Base-by-base conservation (phyloP, 2,329 filamentous ascomycete species). In the Monilinia polystroma region DNA sequence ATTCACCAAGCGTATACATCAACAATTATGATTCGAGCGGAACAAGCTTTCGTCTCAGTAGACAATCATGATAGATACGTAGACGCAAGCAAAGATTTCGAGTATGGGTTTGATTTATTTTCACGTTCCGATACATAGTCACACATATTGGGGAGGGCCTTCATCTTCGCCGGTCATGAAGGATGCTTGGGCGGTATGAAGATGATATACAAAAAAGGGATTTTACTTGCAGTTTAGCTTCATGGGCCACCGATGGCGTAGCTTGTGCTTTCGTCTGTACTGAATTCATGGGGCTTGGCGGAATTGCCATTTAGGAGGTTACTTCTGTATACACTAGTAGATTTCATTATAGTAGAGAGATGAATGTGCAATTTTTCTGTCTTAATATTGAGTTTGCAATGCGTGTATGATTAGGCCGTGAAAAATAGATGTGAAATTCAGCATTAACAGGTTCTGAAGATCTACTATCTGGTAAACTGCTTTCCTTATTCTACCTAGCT, bases 261-360 rank as follows among this genome's bases (percentile, higher is more conserved):
- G 58, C 18, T 38, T 41, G 20, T 45, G 29, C 45, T 62, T 51
- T 38, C 58, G 32, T 26, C 58, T 41, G 58, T 62, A 41, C n/a
- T 62, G n/a, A 51, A 51, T 18, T 38, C 45, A 62, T 62, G 14
- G 16, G 32, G 58, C 14, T 51, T 4, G 8, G 45, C 45, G 23
- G 58, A 20, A 35, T n/a, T 62, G 8, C 58, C 51, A 38, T 35
- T 51, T 38, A 12, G 8, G 10, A 38, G 23, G 45, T 62, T 12
- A n/a, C 8, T 51, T 51, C n/a, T 51, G 16, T 20, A 26, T 38
- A 45, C 32, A 12, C 20, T 18, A 12, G 58, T 62, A 49, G 29
- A 26, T 38, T 14, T 62, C 32, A 26, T 38, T 12, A 38, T 8
- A 41, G 45, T 7, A 41, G 32, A 51, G 51, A 51, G 45, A 26